Evolutionary conservation across 2,329 filamentous ascomycete genomes (phyloP), one percentile per base, ranked within the genome.

Genomic region (Colletotrichum echinochloae): DNA sequence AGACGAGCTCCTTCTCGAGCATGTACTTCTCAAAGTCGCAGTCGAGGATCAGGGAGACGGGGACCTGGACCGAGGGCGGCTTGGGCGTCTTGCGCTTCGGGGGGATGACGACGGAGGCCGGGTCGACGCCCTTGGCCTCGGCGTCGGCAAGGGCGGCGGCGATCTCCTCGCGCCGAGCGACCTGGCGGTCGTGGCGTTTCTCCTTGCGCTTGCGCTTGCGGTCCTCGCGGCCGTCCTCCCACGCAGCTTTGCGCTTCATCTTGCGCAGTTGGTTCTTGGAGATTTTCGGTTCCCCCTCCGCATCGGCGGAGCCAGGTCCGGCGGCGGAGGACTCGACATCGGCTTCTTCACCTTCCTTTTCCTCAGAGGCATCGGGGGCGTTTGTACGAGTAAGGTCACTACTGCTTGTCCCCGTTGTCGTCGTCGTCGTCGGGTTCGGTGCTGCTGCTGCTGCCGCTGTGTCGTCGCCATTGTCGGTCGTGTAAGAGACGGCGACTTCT

Each of bases 1-100:
- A 97, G 65, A 95, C 90, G 37, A 93, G 85, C 81, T 99, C 96
- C 75, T 92, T 92, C 46, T 95, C 92, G 60, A 86, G 87, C 96
- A 99, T 99, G 77, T 95, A 88, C 51, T 92, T 85, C 79, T 99
- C 95, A 79, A 97, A 99, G 74, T 93, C 90, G 81, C 95, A 98
- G 83, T 99, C 96, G 73, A 99, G 84, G 70, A 99, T 86, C 74
- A 99, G 84, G 0, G 93, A 89, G 28, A 98, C 83, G 1, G 95
- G 94, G 0, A 97, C 87, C 66, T 90, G 88, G 59, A 85, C 83
- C 73, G 65, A 72, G 75, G 73, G 76, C 74, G 70, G 73, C 51
- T 76, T 76, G 56, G 77, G 78, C 72, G 79, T 82, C 77, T 78
- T 79, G 66, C 78, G 78, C 28, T 28, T 51, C 18, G 52, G 57